Conservation (phyloP, 2,329 filamentous ascomycete species). For the Ceratocystis cubensis region DNA sequence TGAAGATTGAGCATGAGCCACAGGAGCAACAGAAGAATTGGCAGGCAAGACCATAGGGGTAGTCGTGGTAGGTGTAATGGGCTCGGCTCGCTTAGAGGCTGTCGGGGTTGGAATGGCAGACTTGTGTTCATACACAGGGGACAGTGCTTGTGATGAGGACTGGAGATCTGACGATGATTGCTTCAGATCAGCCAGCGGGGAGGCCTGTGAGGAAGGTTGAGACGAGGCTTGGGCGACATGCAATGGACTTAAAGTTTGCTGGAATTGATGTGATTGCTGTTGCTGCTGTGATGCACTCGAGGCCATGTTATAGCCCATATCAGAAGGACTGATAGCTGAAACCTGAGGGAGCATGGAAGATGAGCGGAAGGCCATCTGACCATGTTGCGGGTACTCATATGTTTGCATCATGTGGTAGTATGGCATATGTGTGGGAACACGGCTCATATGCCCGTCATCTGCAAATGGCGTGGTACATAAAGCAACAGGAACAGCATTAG, state of each 20-base stretch:
- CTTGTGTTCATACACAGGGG: slow-evolving; percentile 19
- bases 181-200: background rate
- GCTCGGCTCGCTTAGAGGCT: slow-evolving; percentile 6
- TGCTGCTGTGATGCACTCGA: slow-evolving; percentile 14
- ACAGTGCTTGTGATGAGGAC: background rate
- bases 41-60: background rate
- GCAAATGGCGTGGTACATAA: background rate
- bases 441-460: background rate
- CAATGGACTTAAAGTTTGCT: slow-evolving; percentile 3
- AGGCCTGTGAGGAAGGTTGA: background rate
- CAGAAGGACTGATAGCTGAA: background rate
- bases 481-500: slow-evolving; percentile 11
- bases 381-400: slow-evolving; percentile 10
- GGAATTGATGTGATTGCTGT: slow-evolving; percentile 1
- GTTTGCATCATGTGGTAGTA: slow-evolving; percentile 8
- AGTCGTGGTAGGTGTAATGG: too few relatives aligned
- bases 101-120: background rate
- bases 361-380: slow-evolving; percentile 8
- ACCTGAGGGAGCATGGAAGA: slow-evolving; percentile 6
- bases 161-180: background rate
- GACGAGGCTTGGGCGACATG: background rate
- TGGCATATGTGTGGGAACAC: slow-evolving; percentile 6
- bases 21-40: background rate
- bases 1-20: background rate
- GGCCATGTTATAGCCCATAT: background rate